Conservation (phyloP, 768 basidiomycete species). For the Filobasidium floriforme region DNA sequence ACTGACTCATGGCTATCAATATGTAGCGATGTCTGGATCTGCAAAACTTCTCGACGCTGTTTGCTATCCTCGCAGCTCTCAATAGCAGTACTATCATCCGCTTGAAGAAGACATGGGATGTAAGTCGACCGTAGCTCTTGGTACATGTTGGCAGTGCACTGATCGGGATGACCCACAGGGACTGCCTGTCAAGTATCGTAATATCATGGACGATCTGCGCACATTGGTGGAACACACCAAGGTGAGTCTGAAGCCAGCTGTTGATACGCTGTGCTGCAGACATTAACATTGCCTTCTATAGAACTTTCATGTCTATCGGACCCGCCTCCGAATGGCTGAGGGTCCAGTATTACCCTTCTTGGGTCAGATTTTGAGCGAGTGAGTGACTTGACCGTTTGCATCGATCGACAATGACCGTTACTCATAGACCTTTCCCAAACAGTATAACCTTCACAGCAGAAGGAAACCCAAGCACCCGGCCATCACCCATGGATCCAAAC, state of each 20-base stretch:
- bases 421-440: conserved; percentile 2
- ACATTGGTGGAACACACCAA: conserved; percentile 77
- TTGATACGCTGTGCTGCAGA: neutral
- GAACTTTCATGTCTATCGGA: conserved; percentile 63
- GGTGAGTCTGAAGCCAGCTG: conserved; percentile 18
- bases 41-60: conserved; percentile 84
- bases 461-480: conserved; percentile 78
- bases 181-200: conserved; percentile 73
- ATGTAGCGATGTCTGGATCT: conserved; percentile 72
- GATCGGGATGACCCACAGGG: conserved; percentile 51
- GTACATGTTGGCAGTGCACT: conserved; percentile 8
- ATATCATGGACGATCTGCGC: conserved; percentile 68
- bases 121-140: conserved; percentile 48
- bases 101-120: conserved; percentile 86
- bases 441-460: conserved; percentile 85
- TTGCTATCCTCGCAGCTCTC: conserved; percentile 85
- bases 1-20: conserved; percentile 6
- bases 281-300: conserved; percentile 41
- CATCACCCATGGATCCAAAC: conserved; percentile 64
- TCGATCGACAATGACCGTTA: neutral
- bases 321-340: conserved; percentile 72
- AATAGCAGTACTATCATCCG: conserved; percentile 92
- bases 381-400: conserved; percentile 13
- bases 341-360: conserved; percentile 94
- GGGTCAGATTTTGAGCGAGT: conserved; percentile 53